Conservation (phyloP, 108 stramenopile genomes). For the Mayamaea pseudoterrestris region DNA sequence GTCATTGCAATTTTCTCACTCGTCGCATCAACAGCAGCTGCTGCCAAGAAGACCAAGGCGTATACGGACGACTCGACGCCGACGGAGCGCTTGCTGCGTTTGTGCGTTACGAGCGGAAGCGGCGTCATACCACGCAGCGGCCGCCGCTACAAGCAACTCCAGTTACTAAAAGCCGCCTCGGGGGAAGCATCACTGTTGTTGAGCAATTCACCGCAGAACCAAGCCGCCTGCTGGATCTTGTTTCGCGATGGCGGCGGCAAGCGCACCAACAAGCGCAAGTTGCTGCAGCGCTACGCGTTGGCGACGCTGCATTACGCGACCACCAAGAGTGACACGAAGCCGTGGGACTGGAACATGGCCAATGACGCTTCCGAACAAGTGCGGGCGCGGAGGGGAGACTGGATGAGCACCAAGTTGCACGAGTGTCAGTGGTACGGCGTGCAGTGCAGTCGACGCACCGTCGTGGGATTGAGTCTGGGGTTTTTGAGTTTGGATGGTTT, state of each 20-base stretch:
- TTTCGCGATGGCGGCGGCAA: constrained; percentile 16
- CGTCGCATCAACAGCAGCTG: too few species aligned
- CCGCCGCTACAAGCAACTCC: background rate
- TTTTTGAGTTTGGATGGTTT: constrained; percentile 38
- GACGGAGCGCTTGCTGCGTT: too few species aligned
- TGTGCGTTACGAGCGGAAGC: too few species aligned
- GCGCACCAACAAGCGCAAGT: constrained; percentile 2
- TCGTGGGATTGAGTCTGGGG: constrained; percentile 31
- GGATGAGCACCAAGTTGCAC: constrained; percentile 29
- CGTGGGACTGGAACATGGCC: constrained; percentile 18
- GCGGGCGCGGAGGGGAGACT: constrained; percentile 17
- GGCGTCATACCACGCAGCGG: too few species aligned
- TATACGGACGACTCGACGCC: too few species aligned
- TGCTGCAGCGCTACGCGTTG: constrained; percentile 36
- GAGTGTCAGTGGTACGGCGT: constrained; percentile 55
- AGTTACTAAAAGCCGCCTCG: constrained; percentile 6
- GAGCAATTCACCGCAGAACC: constrained; percentile 24
- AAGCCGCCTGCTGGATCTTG: constrained; percentile 53
- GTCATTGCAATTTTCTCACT: too few species aligned
- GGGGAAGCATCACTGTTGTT: background rate
- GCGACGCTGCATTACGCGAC: constrained; percentile 33
- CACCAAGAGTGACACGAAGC: constrained; percentile 16
- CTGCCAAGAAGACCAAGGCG: too few species aligned
- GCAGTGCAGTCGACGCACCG: constrained; percentile 18
- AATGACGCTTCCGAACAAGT: constrained; percentile 1